Evolutionary conservation across 2,329 filamentous ascomycete species (phyloP), one percentile per base, ranked within the genome.

Genomic region (Colletotrichum acutatum): DNA sequence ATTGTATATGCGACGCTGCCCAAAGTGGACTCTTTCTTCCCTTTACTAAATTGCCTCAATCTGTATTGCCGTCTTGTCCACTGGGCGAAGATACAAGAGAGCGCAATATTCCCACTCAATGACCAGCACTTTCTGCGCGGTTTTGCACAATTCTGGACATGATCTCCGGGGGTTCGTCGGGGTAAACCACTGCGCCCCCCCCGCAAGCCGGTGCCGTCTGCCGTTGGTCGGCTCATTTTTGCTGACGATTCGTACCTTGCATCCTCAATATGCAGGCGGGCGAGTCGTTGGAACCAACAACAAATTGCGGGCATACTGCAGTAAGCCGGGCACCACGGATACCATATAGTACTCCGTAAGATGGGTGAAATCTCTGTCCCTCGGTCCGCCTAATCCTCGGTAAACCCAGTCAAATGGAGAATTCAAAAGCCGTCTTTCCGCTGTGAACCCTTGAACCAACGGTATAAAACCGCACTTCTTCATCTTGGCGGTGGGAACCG

Each of bases 1-100:
- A 72, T 46, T 72, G 42, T 46, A 53, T 68, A 62, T 24, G 42
- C 65, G 57, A 58, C 32, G 52, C 58, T 68, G 69, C 37, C 58
- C 52, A 28, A 46, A 32, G 65, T 58, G 49, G 68, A 42, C 37
- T 42, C n/a, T 16, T 37, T 42, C n/a, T 16, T 37, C 34, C 26
- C 5, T 30, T 34, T 37, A 19, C 22, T 49, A 12, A n/a, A 57
- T 34, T 30, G 16, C 34, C 32, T 60, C n/a, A 30, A 16, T 56
- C 22, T 14, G 32, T 30, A n/a, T 19, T 52, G 32, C 32, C 32
- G 32, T 19, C 28, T 9, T 32, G 28, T 24, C 5, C 32, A 34
- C 32, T 4, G 32, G 32, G 32, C 11, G 5, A 34, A 34, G 11
- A 34, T 34, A 34, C 32, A 34, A 34, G 32, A 34, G 32, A 4